A percentile compares a stretch with the other conserved stretches of the same genome.
phyloP scores from a whole-genome alignment of 345 rosid species.

The Capsella bursapastoris region DNA sequence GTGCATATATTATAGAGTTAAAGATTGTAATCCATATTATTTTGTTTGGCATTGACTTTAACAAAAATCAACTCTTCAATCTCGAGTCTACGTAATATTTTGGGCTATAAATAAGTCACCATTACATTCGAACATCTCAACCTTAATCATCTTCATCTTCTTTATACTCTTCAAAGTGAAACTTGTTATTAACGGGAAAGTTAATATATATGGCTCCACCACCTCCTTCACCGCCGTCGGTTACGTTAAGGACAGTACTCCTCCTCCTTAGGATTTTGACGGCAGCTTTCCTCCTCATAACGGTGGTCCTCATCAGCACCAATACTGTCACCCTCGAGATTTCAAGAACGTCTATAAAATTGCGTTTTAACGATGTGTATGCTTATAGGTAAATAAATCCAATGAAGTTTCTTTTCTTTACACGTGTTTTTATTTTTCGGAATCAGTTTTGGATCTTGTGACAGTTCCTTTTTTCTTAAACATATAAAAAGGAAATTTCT shows the following conservation, averaged over 20 bases:
- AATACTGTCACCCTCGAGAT: conserved; percentile 32
- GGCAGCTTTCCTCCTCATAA: conserved; percentile 32
- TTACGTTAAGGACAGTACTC: neutral
- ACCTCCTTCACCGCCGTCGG: conserved; percentile 32
- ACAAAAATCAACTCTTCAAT: conserved; percentile 32
- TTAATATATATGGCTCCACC: conserved; percentile 39
- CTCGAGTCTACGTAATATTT: neutral
- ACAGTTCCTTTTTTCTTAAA: neutral
- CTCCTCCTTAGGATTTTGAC: conserved; percentile 44
- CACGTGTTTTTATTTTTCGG: neutral
- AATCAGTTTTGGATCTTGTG: neutral
- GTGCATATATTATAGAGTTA: neutral
- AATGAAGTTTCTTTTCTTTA: neutral
- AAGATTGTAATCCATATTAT: neutral
- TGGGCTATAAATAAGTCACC: conserved; percentile 14
- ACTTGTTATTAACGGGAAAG: neutral
- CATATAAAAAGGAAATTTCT: neutral
- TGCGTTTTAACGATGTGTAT: conserved; percentile 43
- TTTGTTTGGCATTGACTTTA: neutral
- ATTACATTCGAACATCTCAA: neutral
- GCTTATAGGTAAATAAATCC: conserved; percentile 41
- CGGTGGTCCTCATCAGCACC: conserved; percentile 44
- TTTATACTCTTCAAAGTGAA: neutral
- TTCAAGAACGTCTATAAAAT: neutral
- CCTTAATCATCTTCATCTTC: neutral